These are phyloP conservation scores for Linnemannia zychae DNA, from an alignment of 192 early-diverging fungal species.

Conservation along the genomic window DNA sequence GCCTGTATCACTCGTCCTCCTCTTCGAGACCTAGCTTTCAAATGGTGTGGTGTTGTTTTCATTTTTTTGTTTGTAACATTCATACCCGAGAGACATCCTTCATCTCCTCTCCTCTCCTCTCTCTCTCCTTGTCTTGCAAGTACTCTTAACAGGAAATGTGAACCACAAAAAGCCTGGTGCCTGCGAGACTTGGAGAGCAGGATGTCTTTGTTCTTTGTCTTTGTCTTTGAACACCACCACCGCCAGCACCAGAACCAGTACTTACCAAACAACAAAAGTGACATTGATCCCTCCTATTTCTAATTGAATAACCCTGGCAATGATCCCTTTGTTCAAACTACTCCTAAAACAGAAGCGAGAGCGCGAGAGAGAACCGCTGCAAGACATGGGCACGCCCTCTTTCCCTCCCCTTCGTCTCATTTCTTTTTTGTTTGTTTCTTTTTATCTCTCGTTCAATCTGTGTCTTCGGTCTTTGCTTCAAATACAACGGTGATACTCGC, in stretches of 20 bases:
- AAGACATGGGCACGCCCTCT: not conserved
- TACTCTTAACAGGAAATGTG: not conserved
- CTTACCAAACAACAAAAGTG: too few relatives aligned
- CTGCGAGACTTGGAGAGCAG: not conserved
- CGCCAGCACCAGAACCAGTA: too few relatives aligned
- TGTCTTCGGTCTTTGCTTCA: not conserved
- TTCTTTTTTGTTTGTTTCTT: constrained; percentile 1
- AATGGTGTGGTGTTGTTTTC: too few relatives aligned
- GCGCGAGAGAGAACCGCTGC: not conserved
- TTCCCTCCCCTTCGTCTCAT: not conserved
- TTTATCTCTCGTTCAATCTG: constrained; percentile 6
- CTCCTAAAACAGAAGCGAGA: not conserved
- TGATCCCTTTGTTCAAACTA: not conserved
- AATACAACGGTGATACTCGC: too few relatives aligned
- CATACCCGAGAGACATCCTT: not conserved
- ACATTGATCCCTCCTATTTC: not conserved
- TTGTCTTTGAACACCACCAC: too few relatives aligned
- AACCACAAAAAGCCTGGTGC: not conserved
- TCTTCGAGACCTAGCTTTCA: too few relatives aligned
- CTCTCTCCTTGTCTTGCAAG: not conserved
- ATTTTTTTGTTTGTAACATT: not conserved
- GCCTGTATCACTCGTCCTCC: not conserved
- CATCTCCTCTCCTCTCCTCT: too few relatives aligned
- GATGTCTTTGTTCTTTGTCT: too few relatives aligned
- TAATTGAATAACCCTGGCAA: not conserved